Evolutionary conservation across 805 yeast species (phyloP), one percentile per base, ranked within the genome.

Genomic region (Candida michaelii): DNA sequence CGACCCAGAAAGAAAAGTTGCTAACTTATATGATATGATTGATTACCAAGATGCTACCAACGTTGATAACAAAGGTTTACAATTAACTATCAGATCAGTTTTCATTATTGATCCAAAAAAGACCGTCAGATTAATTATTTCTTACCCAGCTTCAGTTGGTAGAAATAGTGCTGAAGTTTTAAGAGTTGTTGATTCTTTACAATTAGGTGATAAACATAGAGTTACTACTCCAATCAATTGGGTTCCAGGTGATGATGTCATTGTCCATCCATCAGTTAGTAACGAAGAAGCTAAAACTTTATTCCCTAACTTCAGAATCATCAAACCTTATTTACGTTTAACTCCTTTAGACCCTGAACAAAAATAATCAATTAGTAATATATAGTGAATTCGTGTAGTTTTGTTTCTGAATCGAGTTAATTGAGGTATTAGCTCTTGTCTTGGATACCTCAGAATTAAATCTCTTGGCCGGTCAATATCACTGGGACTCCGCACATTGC

Each of bases 131-230:
- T 76, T 89, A 60, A 82, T 84, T 52, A 67, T 90, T 73, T 79
- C 91, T 16, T 89, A 89, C 76, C 97, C 97, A 45, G 93, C 97
- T 46, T 84, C 95, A 35, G 82, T 87, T 48, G 97, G 97, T 63
- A 85, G 97, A 77, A 89, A 90, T 82, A 79, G 96, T 48, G 79
- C 86, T 45, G 97, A 89, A 75, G 91, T 89, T 27, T 75, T 90
- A 66, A 85, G 97, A 72, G 95, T 85, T 44, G 71, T 89, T 51
- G 96, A 88, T 63, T 85, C 96, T 42, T 73, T 89, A 64, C 96
- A 89, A 74, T 72, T 81, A 50, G 87, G 89, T 55, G 97, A 90
- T 68, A 75, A 78, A 61, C 73, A 79, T 68, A 87, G 91, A 59
- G 78, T 89, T 52, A 93, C 87, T 48, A 89, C 97, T 34, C 96